phyloP scores from a whole-genome alignment of 768 basidiomycete genomes.

The Trichaptum fuscoviolaceum region DNA sequence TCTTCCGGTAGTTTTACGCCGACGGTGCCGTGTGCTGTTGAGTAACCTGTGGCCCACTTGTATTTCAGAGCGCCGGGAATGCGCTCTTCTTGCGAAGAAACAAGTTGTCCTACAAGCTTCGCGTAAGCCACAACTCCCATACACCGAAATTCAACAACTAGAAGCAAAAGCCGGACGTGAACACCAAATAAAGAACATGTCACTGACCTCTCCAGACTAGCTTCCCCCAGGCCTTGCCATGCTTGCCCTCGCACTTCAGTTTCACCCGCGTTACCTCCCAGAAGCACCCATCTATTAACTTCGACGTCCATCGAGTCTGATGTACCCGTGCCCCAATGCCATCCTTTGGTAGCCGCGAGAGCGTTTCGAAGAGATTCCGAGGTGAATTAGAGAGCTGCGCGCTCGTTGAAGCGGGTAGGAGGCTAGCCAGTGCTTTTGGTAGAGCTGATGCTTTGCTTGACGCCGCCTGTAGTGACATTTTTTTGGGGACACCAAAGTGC shows the following conservation, averaged over 20 bases:
- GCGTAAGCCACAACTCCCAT: not conserved
- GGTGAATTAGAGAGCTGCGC: slow-evolving; percentile 52
- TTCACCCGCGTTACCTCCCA: slow-evolving; percentile 71
- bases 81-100: slow-evolving; percentile 54
- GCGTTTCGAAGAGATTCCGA: slow-evolving; percentile 66
- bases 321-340: slow-evolving; percentile 65
- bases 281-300: slow-evolving; percentile 61
- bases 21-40: slow-evolving; percentile 18
- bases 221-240: slow-evolving; percentile 82
- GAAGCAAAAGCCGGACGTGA: not conserved
- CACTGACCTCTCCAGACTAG: slow-evolving; percentile 73
- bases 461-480: not conserved
- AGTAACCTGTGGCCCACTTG: slow-evolving; percentile 59
- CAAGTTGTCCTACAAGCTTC: slow-evolving; percentile 44
- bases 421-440: slow-evolving; percentile 38
- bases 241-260: slow-evolving; percentile 67
- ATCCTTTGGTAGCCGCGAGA: slow-evolving; percentile 62
- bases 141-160: not conserved
- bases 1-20: not conserved
- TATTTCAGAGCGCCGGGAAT: slow-evolving; percentile 76
- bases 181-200: not conserved
- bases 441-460: slow-evolving; percentile 13
- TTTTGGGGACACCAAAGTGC: too few species aligned
- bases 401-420: slow-evolving; percentile 55
- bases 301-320: slow-evolving; percentile 69